Evolutionary conservation across 1,139 yeast genomes (phyloP), one percentile per base, ranked within the genome.

Genomic region (Yamadazyma triangularis): DNA sequence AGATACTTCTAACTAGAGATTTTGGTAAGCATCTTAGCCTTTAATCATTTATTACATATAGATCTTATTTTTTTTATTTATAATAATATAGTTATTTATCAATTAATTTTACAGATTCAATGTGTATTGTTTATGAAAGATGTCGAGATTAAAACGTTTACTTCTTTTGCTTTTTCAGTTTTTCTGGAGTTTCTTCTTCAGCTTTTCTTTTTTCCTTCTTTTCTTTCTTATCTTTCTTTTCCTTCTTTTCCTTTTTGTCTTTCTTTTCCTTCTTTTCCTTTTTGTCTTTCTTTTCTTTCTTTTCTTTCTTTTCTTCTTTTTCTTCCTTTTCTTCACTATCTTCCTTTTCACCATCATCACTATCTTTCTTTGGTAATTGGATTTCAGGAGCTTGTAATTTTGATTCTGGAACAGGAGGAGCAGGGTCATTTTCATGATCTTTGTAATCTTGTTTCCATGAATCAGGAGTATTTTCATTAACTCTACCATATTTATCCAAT

Each of bases 401-500:
- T 27, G 64, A 52, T 41, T 61, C 73, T 30, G 75, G 73, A 24
- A 71, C 65, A 30, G 72, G 56, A 26, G 73, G 73, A 25, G 79
- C 76, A 27, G 75, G 77, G 42, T 71, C 77, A 45, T 73, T 79
- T 48, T 82, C 88, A 49, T 81, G 84, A 55, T 87, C 88, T 48
- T 81, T 85, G 61, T 91, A 93, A 33, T 77, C 79, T 50, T 71
- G 69, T 70, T 88, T 89, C 99, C 99, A 91, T 30, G 77, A 73
- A 30, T 77, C 84, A 50, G 98, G 98, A 28, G 98, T 91, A 59
- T 77, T 80, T 61, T 91, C 98, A 56, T 88, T 91, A 45, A 72
- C 73, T 67, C 96, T 81, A 42, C 98, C 98, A 54, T 67, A 91
- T 68, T 89, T 87, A 70, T 91, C 98, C 53, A 91, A 79, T 68